A percentile compares a stretch with the other conserved stretches of the same genome.
Conservation (phyloP, 306 rosid genomes). For the Boehmeria nivea region DNA sequence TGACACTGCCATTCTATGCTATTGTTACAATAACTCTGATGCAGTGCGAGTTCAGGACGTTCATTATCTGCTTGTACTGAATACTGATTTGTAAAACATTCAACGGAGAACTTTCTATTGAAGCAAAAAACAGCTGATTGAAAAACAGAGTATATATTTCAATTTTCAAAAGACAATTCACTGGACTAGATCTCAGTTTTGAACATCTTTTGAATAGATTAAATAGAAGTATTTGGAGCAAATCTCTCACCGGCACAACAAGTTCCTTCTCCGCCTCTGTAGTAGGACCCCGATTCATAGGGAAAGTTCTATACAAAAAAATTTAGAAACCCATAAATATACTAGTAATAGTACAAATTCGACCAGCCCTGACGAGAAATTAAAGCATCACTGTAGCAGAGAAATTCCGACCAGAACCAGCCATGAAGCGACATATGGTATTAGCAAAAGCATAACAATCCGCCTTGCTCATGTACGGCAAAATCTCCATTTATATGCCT, state of each 20-base stretch:
- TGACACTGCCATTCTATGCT: too few relatives aligned
- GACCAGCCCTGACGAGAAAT: not conserved
- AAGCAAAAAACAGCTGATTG: not conserved
- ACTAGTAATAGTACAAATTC: not conserved
- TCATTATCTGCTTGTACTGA: too few relatives aligned
- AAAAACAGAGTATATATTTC: not conserved
- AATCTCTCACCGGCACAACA: too few relatives aligned
- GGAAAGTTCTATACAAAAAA: slow-evolving; percentile 14
- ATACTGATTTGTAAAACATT: too few relatives aligned
- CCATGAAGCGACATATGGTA: slow-evolving; percentile 5
- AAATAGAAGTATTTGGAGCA: not conserved
- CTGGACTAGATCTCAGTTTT: not conserved
- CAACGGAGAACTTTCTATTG: too few relatives aligned
- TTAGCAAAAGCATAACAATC: not conserved
- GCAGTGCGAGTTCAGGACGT: too few relatives aligned
- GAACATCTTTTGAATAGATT: not conserved
- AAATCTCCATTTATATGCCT: slow-evolving; percentile 14
- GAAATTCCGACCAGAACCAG: too few relatives aligned
- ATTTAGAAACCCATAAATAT: not conserved
- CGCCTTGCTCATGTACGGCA: not conserved
- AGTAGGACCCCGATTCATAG: not conserved
- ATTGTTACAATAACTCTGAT: too few relatives aligned
- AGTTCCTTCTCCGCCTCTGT: too few relatives aligned
- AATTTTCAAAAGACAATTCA: not conserved
- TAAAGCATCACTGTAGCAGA: too few relatives aligned